A percentile compares a stretch with the other conserved stretches of the same genome.
Evolutionary conservation across 1,139 yeast species (phyloP).

Genomic region (Torulaspora pretoriensis): DNA sequence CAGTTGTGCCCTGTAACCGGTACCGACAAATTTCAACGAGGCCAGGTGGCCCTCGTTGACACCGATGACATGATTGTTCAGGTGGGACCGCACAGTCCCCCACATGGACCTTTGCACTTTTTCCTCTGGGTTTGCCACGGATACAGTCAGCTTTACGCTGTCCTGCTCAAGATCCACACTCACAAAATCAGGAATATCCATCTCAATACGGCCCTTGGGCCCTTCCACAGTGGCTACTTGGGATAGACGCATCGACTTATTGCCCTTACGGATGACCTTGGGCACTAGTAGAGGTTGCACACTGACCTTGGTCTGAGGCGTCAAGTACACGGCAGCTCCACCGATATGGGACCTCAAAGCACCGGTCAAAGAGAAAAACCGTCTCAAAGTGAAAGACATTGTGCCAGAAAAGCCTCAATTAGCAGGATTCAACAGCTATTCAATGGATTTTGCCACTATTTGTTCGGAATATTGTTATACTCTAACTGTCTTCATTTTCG

Average conservation of each 20-base stretch:
- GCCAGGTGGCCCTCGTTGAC: conserved; percentile 91
- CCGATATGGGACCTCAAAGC: conserved; percentile 52
- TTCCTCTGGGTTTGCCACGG: conserved; percentile 53
- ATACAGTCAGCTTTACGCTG: conserved; percentile 46
- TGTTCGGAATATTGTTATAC: background rate
- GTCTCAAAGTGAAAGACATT: conserved; percentile 16
- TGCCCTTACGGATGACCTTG: conserved; percentile 66
- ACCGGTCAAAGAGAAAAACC: conserved; percentile 37
- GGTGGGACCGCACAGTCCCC: conserved; percentile 86
- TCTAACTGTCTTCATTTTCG: background rate
- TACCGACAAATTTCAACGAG: conserved; percentile 86
- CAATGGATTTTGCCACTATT: background rate
- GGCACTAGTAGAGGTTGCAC: conserved; percentile 38
- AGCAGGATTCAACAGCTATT: background rate
- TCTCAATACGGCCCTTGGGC: conserved; percentile 65
- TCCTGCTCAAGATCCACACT: conserved; percentile 36
- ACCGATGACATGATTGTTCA: conserved; percentile 77
- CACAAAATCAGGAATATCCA: conserved; percentile 73
- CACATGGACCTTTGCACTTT: conserved; percentile 82
- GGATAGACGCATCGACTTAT: conserved; percentile 53
- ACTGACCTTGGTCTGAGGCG: conserved; percentile 47
- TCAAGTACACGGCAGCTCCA: conserved; percentile 52
- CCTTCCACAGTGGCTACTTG: conserved; percentile 67
- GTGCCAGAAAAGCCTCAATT: background rate
- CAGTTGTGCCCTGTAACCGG: conserved; percentile 85